phyloP scores from a whole-genome alignment of 345 rosid genomes.

The Mallotus nudiflorus region DNA sequence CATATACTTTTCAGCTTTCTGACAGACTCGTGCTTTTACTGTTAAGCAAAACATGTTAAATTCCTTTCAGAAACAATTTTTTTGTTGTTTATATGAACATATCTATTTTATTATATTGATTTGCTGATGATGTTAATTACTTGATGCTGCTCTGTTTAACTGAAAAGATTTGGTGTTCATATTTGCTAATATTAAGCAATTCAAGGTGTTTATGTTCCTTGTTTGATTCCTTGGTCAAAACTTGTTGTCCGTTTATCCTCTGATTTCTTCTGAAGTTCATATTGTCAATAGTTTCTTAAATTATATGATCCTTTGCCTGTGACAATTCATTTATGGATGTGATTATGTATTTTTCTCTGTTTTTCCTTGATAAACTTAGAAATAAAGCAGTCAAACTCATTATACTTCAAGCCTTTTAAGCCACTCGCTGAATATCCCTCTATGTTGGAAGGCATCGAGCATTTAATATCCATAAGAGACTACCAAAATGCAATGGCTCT shows the following conservation, averaged over 20 bases:
- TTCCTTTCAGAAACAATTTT: background rate
- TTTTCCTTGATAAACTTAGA: conserved; percentile 65
- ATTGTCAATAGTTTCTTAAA: background rate
- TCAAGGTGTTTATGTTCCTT: background rate
- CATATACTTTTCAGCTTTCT: background rate
- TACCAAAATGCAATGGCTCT: conserved; percentile 67
- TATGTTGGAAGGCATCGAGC: conserved; percentile 59
- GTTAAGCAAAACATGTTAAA: background rate
- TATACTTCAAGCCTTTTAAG: conserved; percentile 78
- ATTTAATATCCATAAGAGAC: conserved; percentile 48
- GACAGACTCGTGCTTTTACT: conserved; percentile 1
- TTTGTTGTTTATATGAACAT: background rate
- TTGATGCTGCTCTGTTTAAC: background rate
- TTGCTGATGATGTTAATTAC: conserved; percentile 1
- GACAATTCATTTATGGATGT: background rate
- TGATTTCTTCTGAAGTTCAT: background rate
- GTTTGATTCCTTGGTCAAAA: background rate
- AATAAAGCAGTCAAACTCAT: conserved; percentile 68
- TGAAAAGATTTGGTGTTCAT: background rate
- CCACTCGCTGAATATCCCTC: conserved; percentile 55
- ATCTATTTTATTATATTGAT: background rate
- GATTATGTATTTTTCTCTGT: background rate
- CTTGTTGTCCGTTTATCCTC: background rate
- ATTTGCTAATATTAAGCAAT: conserved; percentile 1
- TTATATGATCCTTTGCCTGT: conserved; percentile 4